A percentile compares a stretch with the other conserved stretches of the same genome.
phyloP scores from a whole-genome alignment of 345 rosid species.

The Barbarea vulgaris region DNA sequence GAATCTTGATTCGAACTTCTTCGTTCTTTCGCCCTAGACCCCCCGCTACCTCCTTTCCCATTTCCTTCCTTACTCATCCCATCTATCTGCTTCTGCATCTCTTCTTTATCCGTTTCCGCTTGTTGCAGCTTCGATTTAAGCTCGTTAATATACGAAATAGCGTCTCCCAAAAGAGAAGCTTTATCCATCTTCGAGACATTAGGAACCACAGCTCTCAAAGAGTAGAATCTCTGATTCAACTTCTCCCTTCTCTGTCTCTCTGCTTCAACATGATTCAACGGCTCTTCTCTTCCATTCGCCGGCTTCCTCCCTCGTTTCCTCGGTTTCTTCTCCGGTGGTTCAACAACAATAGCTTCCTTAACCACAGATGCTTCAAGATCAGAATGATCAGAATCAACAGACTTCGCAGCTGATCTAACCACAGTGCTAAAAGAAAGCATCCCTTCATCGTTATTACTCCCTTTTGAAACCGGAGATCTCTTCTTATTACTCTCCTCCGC shows the following conservation, averaged over 20 bases:
- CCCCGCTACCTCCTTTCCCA: background rate
- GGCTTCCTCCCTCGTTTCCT: conserved; percentile 95
- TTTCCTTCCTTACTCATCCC: conserved; percentile 52
- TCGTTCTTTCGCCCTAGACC: conserved; percentile 20
- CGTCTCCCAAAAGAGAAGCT: conserved; percentile 94
- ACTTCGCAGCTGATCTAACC: conserved; percentile 55
- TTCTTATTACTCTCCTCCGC: conserved; percentile 67
- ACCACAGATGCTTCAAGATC: conserved; percentile 95
- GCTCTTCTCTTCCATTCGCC: conserved; percentile 98
- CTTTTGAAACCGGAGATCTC: conserved; percentile 58
- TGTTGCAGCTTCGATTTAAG: conserved; percentile 71
- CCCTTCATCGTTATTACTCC: conserved; percentile 59
- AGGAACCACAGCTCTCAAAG: conserved; percentile 94
- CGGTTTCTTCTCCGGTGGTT: conserved; percentile 91
- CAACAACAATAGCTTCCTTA: conserved; percentile 70
- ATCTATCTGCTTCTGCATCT: conserved; percentile 70
- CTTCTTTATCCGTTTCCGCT: conserved; percentile 63
- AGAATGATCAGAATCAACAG: conserved; percentile 89
- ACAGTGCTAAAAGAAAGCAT: conserved; percentile 83
- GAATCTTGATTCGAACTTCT: conserved; percentile 29
- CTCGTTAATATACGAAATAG: conserved; percentile 88
- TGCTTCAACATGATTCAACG: conserved; percentile 98
- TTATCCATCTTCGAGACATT: conserved; percentile 99
- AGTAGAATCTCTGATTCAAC: conserved; percentile 92
- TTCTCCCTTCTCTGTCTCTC: conserved; percentile 99